Evolutionary conservation across 2,329 filamentous ascomycete species (phyloP), one percentile per base, ranked within the genome.

Genomic region (Verticillium klebahnii): DNA sequence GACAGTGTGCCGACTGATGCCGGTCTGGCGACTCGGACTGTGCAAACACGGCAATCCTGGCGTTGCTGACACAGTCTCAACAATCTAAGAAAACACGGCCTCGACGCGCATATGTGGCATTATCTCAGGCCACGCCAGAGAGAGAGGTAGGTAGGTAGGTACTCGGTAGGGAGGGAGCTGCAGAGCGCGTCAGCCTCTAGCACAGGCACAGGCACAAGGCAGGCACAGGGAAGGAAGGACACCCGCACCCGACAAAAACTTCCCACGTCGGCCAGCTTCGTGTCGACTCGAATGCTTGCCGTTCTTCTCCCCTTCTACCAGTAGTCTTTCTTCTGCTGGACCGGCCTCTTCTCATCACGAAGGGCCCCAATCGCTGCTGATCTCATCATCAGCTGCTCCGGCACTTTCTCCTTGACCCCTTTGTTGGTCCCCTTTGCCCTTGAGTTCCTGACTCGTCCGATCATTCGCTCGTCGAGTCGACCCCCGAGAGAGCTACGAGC

Each of bases 361-460:
- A 50, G 45, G 45, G 45, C 45, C 45, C 19, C 19, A 50, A 50
- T 50, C 19, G 45, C 45, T 50, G 45, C 45, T 50, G 45, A 50
- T 50, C 11, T 25, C 45, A 9, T 25, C 45, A 23, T 50, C 45
- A 50, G 45, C 45, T 50, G 45, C 45, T 50, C 45, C 45, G 45
- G 45, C 45, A 50, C n/a, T n/a, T 50, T 50, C 45, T 50, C 45
- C 8, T 25, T 50, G 45, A 50, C 45, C 45, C 45, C 23, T 50
- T 50, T 50, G 45, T 50, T 25, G 45, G 45, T 50, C 45, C 56
- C 54, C 29, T 60, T 56, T 19, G 17, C 23, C 54, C 56, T 66
- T 66, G 61, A 66, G 64, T 66, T 52, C 56, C 45, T 58, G 60
- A 66, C 64, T 66, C 64, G 64, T 66, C 64, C 63, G 63, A 65